phyloP scores from a whole-genome alignment of 2,329 filamentous ascomycete genomes.

The Ploettnerulaceae sp. region DNA sequence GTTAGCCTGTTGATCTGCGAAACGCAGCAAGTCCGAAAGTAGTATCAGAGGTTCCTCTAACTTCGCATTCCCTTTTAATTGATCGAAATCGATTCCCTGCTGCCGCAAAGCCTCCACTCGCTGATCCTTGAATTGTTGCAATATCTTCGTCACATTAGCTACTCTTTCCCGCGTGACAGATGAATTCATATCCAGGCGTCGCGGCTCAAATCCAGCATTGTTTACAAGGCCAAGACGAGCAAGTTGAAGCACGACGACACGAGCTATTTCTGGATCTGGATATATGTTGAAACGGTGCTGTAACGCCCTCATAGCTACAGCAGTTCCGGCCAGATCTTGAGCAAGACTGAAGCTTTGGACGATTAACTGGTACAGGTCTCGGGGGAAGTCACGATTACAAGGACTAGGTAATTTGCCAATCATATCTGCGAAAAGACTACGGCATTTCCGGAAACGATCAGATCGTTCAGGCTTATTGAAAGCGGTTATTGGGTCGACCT shows the following conservation, averaged over 20 bases:
- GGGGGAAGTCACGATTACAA: conserved; percentile 37
- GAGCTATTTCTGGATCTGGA: conserved; percentile 43
- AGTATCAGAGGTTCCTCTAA: conserved; percentile 31
- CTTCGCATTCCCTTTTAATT: conserved; percentile 26
- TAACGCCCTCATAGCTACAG: conserved; percentile 45
- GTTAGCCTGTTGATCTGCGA: conserved; percentile 16
- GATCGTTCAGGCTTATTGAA: not conserved
- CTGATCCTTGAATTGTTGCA: conserved; percentile 38
- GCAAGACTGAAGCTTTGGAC: conserved; percentile 46
- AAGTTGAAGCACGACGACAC: conserved; percentile 45
- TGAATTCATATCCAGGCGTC: conserved; percentile 37
- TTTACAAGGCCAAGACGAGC: conserved; percentile 36
- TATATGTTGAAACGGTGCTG: conserved; percentile 39
- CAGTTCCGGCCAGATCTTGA: conserved; percentile 43
- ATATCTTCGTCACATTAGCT: conserved; percentile 39
- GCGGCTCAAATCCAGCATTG: conserved; percentile 30
- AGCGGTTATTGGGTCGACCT: conserved; percentile 18
- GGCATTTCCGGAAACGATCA: conserved; percentile 13
- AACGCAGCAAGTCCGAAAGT: conserved; percentile 28
- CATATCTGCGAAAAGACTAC: conserved; percentile 43
- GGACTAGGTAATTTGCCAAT: conserved; percentile 37
- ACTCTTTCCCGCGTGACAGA: conserved; percentile 41
- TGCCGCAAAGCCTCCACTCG: conserved; percentile 26
- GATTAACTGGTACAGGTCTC: conserved; percentile 47
- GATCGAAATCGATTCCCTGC: conserved; percentile 28